Percentiles rank a stretch among this genome's conserved stretches.
These are phyloP conservation scores for Mycena albidolilacea DNA, from an alignment of 768 basidiomycete species.

Conservation along the genomic window DNA sequence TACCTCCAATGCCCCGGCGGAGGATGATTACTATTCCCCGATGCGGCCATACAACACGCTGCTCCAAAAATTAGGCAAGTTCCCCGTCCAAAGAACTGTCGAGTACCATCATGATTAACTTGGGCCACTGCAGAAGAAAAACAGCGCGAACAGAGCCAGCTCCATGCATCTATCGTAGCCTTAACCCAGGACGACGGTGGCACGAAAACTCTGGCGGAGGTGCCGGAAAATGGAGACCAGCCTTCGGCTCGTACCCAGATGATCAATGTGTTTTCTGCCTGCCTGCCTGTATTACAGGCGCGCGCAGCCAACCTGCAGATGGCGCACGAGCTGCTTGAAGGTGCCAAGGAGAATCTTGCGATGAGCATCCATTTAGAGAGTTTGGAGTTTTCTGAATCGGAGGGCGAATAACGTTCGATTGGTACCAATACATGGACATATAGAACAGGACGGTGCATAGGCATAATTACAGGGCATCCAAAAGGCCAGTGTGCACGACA, in stretches of 20 bases:
- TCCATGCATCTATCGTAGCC: conserved; percentile 47
- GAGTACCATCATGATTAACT: too few relatives aligned
- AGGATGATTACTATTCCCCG: conserved; percentile 54
- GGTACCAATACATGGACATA: conserved; percentile 1
- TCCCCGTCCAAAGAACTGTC: not conserved
- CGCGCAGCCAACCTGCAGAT: conserved; percentile 62
- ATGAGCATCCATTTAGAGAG: conserved; percentile 65
- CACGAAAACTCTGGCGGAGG: not conserved
- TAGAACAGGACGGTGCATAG: not conserved
- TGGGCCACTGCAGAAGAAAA: conserved; percentile 35
- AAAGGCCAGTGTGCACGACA: not conserved
- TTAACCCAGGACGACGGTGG: conserved; percentile 36
- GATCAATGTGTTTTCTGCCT: conserved; percentile 58
- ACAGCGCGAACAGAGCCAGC: conserved; percentile 41
- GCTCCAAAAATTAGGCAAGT: conserved; percentile 59
- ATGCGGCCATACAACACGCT: conserved; percentile 59
- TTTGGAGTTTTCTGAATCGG: conserved; percentile 41
- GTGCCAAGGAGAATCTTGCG: conserved; percentile 65
- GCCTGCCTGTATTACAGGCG: conserved; percentile 63
- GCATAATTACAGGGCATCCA: not conserved
- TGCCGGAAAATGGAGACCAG: conserved; percentile 24
- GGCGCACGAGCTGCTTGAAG: conserved; percentile 65
- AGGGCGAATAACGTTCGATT: conserved; percentile 23
- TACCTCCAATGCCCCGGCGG: conserved; percentile 42
- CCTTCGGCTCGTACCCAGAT: conserved; percentile 57